Percentiles rank a stretch among this genome's conserved stretches.
phyloP scores from a whole-genome alignment of 2,329 filamentous ascomycete genomes.

The Pseudocercospora musae region DNA sequence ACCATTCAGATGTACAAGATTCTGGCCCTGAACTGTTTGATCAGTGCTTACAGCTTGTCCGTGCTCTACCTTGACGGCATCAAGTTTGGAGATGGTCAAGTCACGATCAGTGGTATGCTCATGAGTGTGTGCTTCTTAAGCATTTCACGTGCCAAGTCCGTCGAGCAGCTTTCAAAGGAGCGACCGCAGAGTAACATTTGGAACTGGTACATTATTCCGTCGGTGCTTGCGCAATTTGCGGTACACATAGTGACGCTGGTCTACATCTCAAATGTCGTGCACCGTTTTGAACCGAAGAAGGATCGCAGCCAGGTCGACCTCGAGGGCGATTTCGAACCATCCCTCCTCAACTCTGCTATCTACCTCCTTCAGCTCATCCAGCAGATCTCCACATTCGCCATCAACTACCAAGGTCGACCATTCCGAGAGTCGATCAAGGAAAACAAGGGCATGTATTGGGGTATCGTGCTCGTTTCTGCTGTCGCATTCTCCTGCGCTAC shows the following conservation, averaged over 20 bases:
- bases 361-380: slow-evolving; percentile 98
- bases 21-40: slow-evolving; percentile 92
- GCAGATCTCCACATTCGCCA: slow-evolving; percentile 97
- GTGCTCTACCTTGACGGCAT: slow-evolving; percentile 97
- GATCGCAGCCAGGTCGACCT: slow-evolving; percentile 67
- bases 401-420: slow-evolving; percentile 97
- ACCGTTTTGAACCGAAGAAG: slow-evolving; percentile 69
- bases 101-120: slow-evolving; percentile 98
- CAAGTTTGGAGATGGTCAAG: slow-evolving; percentile 97
- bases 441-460: slow-evolving; percentile 98
- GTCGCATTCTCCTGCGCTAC: slow-evolving; percentile 94
- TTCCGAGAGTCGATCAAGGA: slow-evolving; percentile 95
- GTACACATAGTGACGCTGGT: slow-evolving; percentile 92
- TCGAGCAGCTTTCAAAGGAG: slow-evolving; percentile 93
- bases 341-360: slow-evolving; percentile 91
- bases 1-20: slow-evolving; percentile 99
- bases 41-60: slow-evolving; percentile 94
- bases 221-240: slow-evolving; percentile 93
- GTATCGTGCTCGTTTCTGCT: slow-evolving; percentile 81
- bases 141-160: slow-evolving; percentile 94
- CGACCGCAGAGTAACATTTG: slow-evolving; percentile 98
- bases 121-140: slow-evolving; percentile 99
- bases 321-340: slow-evolving; percentile 90
- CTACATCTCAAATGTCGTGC: slow-evolving; percentile 87
- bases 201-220: slow-evolving; percentile 98